Percentiles rank a stretch among this genome's conserved stretches.
phyloP scores from a whole-genome alignment of 148 eudicot genomes.

The Tetragonia tetragonoides region DNA sequence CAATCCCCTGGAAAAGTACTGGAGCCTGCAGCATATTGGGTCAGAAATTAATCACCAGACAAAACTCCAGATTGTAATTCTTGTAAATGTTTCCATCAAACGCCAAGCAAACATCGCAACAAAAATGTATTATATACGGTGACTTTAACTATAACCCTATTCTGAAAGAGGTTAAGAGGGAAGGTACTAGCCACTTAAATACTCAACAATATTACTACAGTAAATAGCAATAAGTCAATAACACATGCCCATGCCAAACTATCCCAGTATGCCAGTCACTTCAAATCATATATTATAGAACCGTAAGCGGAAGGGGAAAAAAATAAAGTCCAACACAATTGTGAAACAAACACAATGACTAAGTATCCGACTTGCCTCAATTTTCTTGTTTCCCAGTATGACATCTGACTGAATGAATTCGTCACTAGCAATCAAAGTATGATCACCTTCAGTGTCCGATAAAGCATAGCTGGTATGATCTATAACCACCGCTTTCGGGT shows the following conservation, averaged over 20 bases:
- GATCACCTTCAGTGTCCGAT: slow-evolving; percentile 59
- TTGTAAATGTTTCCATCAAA: background rate
- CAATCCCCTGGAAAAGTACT: slow-evolving; percentile 60
- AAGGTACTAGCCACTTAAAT: background rate
- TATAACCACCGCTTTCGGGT: slow-evolving; percentile 54
- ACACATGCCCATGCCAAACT: background rate
- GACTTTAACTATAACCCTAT: background rate
- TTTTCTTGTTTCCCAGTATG: slow-evolving; percentile 53
- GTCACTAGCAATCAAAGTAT: slow-evolving; percentile 56
- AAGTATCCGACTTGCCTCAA: slow-evolving; percentile 44
- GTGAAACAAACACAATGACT: background rate
- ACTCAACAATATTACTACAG: background rate
- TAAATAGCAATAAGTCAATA: background rate
- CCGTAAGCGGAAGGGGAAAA: background rate
- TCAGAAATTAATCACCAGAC: background rate
- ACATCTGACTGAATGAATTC: slow-evolving; percentile 53
- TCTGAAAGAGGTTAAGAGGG: background rate
- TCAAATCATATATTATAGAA: background rate
- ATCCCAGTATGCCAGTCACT: background rate
- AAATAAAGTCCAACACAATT: background rate
- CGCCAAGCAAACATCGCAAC: background rate
- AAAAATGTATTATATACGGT: background rate
- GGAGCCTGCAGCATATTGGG: slow-evolving; percentile 50
- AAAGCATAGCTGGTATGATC: slow-evolving; percentile 68
- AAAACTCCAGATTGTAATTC: background rate